Conservation (phyloP, 495 filamentous ascomycete species). For the Apiosordaria backusii region DNA sequence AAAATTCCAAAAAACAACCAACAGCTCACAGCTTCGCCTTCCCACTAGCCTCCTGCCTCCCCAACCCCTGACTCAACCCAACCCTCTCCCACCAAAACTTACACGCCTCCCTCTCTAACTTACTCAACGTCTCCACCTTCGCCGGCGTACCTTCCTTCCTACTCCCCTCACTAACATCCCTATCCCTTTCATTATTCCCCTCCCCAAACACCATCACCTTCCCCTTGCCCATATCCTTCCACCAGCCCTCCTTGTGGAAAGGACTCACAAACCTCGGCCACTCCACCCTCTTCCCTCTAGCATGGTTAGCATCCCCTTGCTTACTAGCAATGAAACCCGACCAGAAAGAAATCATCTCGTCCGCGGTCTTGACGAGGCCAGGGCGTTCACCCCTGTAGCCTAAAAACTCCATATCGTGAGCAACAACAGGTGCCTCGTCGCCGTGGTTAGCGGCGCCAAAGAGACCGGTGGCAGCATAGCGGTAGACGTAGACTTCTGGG, state of each 20-base stretch:
- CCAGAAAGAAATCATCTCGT: constrained; percentile 54
- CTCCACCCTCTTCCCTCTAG: constrained; percentile 15
- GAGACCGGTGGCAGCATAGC: constrained; percentile 52
- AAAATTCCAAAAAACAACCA: too few relatives aligned
- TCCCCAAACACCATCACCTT: constrained; percentile 55
- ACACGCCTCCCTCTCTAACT: constrained; percentile 48
- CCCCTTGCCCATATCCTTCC: constrained; percentile 18
- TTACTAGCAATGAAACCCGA: constrained; percentile 50
- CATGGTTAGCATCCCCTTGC: constrained; percentile 47
- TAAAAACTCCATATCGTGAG: constrained; percentile 46
- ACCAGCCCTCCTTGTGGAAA: constrained; percentile 10
- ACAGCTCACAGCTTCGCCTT: constrained; percentile 11
- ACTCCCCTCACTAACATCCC: constrained; percentile 31
- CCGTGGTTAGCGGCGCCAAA: constrained; percentile 56
- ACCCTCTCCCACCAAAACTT: constrained; percentile 55
- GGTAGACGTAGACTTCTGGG: constrained; percentile 53
- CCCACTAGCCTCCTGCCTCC: constrained; percentile 13
- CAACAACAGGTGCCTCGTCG: constrained; percentile 56
- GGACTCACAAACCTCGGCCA: constrained; percentile 36
- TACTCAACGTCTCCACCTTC: constrained; percentile 38
- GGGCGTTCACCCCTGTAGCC: constrained; percentile 27
- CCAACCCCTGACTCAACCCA: constrained; percentile 43
- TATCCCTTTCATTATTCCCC: constrained; percentile 56
- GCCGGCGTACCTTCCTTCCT: constrained; percentile 41
- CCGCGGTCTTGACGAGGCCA: constrained; percentile 47